Conservation (phyloP, 305 asterid genomes). For the Plantago lanceolata region DNA sequence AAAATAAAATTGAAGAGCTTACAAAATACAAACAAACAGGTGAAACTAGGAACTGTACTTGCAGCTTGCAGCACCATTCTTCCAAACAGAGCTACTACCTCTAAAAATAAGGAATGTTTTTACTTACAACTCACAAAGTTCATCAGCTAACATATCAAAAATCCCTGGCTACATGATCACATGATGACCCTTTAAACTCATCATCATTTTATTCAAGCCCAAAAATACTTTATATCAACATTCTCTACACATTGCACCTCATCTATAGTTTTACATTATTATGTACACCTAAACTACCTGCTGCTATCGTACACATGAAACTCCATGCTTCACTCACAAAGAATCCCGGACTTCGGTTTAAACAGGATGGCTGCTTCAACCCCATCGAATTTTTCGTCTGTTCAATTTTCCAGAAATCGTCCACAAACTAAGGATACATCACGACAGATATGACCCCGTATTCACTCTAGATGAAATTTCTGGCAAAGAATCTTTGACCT, state of each 20-base stretch:
- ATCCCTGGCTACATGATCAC: neutral
- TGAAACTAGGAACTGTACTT: no score
- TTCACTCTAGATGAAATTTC: slow-evolving; percentile 22
- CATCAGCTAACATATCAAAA: neutral
- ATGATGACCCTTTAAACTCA: slow-evolving; percentile 6
- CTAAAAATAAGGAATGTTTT: no score
- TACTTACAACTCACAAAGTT: slow-evolving; percentile 1
- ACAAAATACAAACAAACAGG: no score
- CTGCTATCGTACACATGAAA: slow-evolving; percentile 31
- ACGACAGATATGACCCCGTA: slow-evolving; percentile 9
- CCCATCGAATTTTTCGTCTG: slow-evolving; percentile 11
- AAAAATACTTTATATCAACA: slow-evolving; percentile 21
- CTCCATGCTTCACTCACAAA: slow-evolving; percentile 18
- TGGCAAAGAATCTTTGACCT: slow-evolving; percentile 35
- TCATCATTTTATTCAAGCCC: slow-evolving; percentile 28
- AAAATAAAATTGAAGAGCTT: no score
- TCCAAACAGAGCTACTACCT: no score
- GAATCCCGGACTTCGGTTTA: neutral
- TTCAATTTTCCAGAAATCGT: neutral
- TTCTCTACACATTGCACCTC: slow-evolving; percentile 23
- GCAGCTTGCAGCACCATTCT: no score
- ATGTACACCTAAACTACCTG: slow-evolving; percentile 26
- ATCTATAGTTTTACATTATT: slow-evolving; percentile 18
- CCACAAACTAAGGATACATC: neutral
- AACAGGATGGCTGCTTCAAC: slow-evolving; percentile 1